Base-by-base conservation (phyloP, 2,329 filamentous ascomycete species). In the Sporothrix curviconia region DNA sequence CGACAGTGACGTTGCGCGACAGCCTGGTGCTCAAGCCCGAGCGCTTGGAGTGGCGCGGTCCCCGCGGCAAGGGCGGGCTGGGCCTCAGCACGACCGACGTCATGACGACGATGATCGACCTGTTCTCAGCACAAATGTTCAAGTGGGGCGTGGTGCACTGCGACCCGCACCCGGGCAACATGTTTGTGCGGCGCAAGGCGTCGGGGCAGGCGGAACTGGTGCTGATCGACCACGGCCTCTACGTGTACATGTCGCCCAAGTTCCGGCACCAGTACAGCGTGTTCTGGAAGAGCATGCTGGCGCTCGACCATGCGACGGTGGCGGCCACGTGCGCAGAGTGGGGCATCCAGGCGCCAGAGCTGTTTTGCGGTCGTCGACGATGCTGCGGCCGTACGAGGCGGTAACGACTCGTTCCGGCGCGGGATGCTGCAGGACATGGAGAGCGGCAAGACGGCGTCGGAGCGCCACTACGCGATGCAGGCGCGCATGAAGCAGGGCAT, bases 101-200 rank as follows among this genome's bases (percentile, higher is more conserved):
- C 59, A 97, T 97, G 94, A 88, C 87, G 6, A 96, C 90, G 32
- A 96, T 97, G 85, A 83, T 96, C 51, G 92, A 96, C 69, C 80
- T 97, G 34, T 99, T 97, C 76, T 89, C 87, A n/a, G 92, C 90
- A 2, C 92, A 97, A 69, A 97, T 97, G 80, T 99, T 96, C 77
- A 86, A 95, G 63, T 97, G 90, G 89, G 94, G 94, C 12, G 82
- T 89, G 43, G 89, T 97, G 0, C 92, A 99, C 75, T 96, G 92
- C 73, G 94, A 99, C 70, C 94, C 94, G 9, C 94, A 99, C 68
- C 94, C 94, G 1, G 92, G 92, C 28, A 99, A 99, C 73, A 94
- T 97, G 70, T 96, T 99, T 74, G 87, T 97, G 67, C 87, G 94
- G 8, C 86, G 94, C 8, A 78, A 90, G 15, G 88, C 91, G 1